These are phyloP conservation scores for Neurospora hispaniola DNA, from an alignment of 495 filamentous ascomycete species.

Conservation along the genomic window DNA sequence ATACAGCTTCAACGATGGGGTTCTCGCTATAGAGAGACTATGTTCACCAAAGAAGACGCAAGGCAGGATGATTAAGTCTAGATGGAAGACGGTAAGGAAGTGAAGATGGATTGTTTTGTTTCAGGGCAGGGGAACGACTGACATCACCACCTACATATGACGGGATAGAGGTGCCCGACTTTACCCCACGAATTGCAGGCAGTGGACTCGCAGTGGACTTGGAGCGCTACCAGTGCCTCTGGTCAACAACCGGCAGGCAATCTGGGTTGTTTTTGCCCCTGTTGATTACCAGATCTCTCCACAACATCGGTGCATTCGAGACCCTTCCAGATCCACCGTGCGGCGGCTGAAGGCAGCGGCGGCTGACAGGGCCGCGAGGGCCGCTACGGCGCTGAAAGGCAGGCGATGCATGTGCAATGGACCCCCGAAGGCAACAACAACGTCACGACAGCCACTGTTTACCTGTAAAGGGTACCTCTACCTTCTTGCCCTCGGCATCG, in stretches of 20 bases:
- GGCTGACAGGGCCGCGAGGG: not conserved
- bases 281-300: not conserved
- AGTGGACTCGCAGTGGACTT: not conserved
- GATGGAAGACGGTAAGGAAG: not conserved
- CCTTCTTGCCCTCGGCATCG: too few relatives aligned
- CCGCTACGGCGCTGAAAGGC: not conserved
- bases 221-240: not conserved
- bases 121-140: not conserved
- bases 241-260: not conserved
- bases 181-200: not conserved
- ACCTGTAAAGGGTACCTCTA: too few relatives aligned
- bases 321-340: not conserved
- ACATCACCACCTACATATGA: not conserved
- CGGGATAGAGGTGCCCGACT: too few relatives aligned
- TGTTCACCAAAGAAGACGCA: not conserved
- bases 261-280: not conserved
- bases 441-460: not conserved
- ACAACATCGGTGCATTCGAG: not conserved
- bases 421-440: not conserved
- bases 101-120: not conserved
- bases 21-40: not conserved
- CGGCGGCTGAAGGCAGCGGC: not conserved
- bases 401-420: not conserved
- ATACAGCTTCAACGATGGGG: not conserved
- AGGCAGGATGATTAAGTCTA: not conserved